Evolutionary conservation across 1,284 basidiomycete species (phyloP), one percentile per base, ranked within the genome.

Genomic region (Cutaneotrichosporon cavernicola): DNA sequence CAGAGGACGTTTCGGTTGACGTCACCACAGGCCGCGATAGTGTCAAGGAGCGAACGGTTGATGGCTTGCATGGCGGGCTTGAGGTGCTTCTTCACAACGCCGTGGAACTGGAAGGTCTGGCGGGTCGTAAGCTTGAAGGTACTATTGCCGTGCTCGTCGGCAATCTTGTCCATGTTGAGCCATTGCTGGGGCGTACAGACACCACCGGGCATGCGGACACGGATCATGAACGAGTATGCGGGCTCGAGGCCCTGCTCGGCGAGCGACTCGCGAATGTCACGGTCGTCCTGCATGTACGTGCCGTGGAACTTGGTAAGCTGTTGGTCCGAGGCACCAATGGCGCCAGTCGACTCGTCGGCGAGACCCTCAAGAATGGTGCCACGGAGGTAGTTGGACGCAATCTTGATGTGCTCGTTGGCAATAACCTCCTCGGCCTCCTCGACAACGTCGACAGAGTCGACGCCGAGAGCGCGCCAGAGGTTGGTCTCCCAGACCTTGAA

Each of bases 101-200:
- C 96, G 81, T 99, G 96, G 86, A 97, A 99, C 83, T 99, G 96
- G 88, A 98, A 98, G n/a, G 97, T 99, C 82, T 95, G 89, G 67
- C 96, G 86, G 32, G 97, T 99, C 58, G 96, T 99, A 73, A 99
- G 89, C 85, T 99, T 99, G 84, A 99, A 90, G 16, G 95, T 95
- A 63, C 90, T 87, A 74, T 89, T 92, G 32, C 93, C 96, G 80
- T 96, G 92, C 81, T 95, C 90, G 76, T 97, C 95, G 63, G 94
- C 88, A 70, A 99, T 97, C 70, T 89, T 88, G 82, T 98, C 93
- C 86, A 99, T 92, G 73, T 90, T 87, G 62, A 96, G 83, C 97
- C 97, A 99, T 82, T 99, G 96, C 63, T 87, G 82, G 11, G 96
- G 89, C 34, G 85, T 86, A 79, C 94, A 97, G 34, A 99, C 94